Evolutionary conservation across 2,329 filamentous ascomycete genomes (phyloP), one percentile per base, ranked within the genome.

Genomic region (Exophiala mesophila): DNA sequence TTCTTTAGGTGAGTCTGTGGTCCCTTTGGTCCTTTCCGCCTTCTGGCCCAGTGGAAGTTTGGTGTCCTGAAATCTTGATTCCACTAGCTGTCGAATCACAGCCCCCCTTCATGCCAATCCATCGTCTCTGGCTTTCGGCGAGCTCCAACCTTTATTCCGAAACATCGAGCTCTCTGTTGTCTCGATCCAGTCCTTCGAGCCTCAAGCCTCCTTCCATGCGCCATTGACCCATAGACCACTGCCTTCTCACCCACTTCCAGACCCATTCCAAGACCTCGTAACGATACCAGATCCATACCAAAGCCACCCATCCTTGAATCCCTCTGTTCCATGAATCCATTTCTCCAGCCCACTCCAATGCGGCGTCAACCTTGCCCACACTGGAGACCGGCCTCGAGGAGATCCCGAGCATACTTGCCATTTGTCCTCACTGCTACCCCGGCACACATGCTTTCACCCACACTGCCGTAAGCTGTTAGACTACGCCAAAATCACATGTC

Each of bases 1-100:
- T 34, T 29, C 3, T 30, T 19, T 15, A n/a, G 12, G 6, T 6
- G 12, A 26, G 23, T 6, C 23, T 15, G 16, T 8, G 5, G 24
- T 41, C 29, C 38, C 38, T 41, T 41, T 41, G 38, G 29, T 33
- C 38, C 19, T 13, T 33, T n/a, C 4, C 28, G 28, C 33, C 40
- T 34, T 16, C 34, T 42, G 40, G 34, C 30, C 32, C 40, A 26
- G 23, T 7, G 23, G 23, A 26, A 26, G 7, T 26, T 26, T 12
- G n/a, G 23, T 29, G 15, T 28, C 18, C n/a, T 23, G 13, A 24
- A 31, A 2, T 21, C 26, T 28, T 34, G 19, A 15, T 26, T 12
- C 31, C 31, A 12, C 5, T 19, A 12, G 9, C 20, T 28, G 28
- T 38, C 28, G 18, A 37, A 30, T 37, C 40, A 29, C 18, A 16